These are phyloP conservation scores for Petasospora fabianii DNA, from an alignment of 1,139 yeast species.

Conservation along the genomic window DNA sequence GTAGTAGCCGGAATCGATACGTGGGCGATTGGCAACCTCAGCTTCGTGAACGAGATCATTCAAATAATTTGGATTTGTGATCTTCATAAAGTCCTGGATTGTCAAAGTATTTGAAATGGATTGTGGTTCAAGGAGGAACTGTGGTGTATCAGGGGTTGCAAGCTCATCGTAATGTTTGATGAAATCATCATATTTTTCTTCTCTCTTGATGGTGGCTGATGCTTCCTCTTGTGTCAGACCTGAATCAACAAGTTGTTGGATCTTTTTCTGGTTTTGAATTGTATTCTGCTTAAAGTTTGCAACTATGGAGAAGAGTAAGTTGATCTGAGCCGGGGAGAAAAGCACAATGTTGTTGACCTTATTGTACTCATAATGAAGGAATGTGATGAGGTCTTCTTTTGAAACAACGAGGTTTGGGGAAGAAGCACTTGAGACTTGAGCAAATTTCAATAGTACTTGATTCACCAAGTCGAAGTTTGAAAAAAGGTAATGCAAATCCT, in stretches of 20 bases:
- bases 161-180: slow-evolving; percentile 31
- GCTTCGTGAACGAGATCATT: slow-evolving; percentile 19
- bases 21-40: slow-evolving; percentile 11
- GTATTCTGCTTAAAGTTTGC: slow-evolving; percentile 30
- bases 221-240: slow-evolving; percentile 15
- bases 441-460: slow-evolving; percentile 34
- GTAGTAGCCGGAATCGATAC: slow-evolving; percentile 32
- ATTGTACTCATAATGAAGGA: slow-evolving; percentile 32
- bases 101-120: slow-evolving; percentile 19
- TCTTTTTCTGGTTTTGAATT: slow-evolving; percentile 13
- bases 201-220: slow-evolving; percentile 8
- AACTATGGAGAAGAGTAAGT: slow-evolving; percentile 34
- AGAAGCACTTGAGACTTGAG: slow-evolving; percentile 13
- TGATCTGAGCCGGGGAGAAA: slow-evolving; percentile 38
- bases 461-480: slow-evolving; percentile 37
- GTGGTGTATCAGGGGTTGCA: slow-evolving; percentile 26
- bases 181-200: slow-evolving; percentile 23
- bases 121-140: slow-evolving; percentile 14
- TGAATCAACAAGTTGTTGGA: slow-evolving; percentile 10
- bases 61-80: slow-evolving; percentile 39
- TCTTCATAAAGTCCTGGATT: slow-evolving; percentile 38
- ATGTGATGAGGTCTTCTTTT: slow-evolving; percentile 34
- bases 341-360: slow-evolving; percentile 36
- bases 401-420: slow-evolving; percentile 27
- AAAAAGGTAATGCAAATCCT: slow-evolving; percentile 35